Base-by-base conservation (phyloP, 208 protist species). In the Trichomonas tenax region DNA sequence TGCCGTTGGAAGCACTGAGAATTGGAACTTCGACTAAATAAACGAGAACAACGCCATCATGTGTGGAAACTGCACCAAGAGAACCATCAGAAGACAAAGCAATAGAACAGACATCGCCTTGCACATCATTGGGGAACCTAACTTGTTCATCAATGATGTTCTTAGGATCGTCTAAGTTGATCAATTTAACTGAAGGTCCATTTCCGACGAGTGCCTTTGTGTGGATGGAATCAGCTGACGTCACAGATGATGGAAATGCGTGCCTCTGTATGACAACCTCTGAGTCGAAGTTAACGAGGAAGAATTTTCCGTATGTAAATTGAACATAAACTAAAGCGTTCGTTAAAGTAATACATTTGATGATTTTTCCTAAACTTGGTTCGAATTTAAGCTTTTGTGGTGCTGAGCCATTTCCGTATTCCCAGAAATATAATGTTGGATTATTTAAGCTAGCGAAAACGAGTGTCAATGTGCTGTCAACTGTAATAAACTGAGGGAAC, bases 21-120 rank as follows among this genome's bases (percentile, higher is more conserved):
- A 93, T 93, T n/a, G 86, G 86, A 26, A 93, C 86, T 93, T 93
- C 86, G 26, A 93, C 86, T 48, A 93, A 51, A 15, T 93, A 93
- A 51, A 93, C 44, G 26, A 93, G 36, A 51, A 93, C 86, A 48
- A 41, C 34, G 11, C 86, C 86, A 38, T 38, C 26, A 41, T 26
- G 4, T 34, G 45, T 48, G 11, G 40, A 38, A 93, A 93, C 86
- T 38, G 86, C 40, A 38, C 86, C 86, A 6, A 48, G 3, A 48
- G 86, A 48, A 17, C 86, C 86, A 93, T 93, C 86, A 26, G 86
- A 44, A 17, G 86, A n/a, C 38, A 93, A 38, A 51, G 17, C 45
- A 51, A 93, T 44, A 9, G 44, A 11, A 38, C 6, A 34, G 0
- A 93, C 86, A 48, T 93, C 86, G 36, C 86, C 86, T 34, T 41